These are phyloP conservation scores for Bothriochloa decipiens DNA, from an alignment of 176 grass and related monocot species.

Conservation along the genomic window DNA sequence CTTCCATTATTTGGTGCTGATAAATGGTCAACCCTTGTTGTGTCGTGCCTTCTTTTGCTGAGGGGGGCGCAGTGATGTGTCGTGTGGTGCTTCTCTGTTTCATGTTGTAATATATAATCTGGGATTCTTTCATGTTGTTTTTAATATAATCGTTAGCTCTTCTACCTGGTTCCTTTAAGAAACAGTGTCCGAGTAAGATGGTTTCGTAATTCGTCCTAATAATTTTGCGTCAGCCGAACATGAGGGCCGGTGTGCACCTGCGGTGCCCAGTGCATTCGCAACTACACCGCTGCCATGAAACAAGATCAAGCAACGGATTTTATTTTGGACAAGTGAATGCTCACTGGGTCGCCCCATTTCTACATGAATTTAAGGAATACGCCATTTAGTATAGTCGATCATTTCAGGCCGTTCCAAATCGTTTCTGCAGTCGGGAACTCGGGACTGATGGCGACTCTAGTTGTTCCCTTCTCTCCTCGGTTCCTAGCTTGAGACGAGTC, in stretches of 20 bases:
- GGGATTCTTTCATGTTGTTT: neutral
- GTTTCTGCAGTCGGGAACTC: too few species aligned
- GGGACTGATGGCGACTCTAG: too few species aligned
- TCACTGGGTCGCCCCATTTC: too few species aligned
- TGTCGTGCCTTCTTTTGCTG: neutral
- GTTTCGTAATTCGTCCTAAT: neutral
- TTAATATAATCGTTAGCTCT: neutral
- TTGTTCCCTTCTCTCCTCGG: too few species aligned
- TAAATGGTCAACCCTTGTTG: slow-evolving; percentile 2
- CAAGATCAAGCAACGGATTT: neutral
- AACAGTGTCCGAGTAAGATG: too few species aligned
- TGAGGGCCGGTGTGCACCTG: neutral
- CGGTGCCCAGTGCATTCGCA: too few species aligned
- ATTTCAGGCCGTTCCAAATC: too few species aligned
- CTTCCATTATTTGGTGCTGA: neutral
- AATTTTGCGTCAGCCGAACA: neutral
- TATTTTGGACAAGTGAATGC: too few species aligned
- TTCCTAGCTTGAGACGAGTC: too few species aligned
- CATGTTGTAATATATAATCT: neutral
- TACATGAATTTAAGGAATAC: neutral
- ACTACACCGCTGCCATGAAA: neutral
- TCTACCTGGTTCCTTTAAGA: too few species aligned
- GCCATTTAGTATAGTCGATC: too few species aligned
- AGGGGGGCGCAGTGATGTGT: neutral
- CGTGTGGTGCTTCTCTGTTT: neutral